These are phyloP conservation scores for Chytriomyces sp. DNA, from an alignment of 192 early-diverging fungal genomes.

Conservation along the genomic window DNA sequence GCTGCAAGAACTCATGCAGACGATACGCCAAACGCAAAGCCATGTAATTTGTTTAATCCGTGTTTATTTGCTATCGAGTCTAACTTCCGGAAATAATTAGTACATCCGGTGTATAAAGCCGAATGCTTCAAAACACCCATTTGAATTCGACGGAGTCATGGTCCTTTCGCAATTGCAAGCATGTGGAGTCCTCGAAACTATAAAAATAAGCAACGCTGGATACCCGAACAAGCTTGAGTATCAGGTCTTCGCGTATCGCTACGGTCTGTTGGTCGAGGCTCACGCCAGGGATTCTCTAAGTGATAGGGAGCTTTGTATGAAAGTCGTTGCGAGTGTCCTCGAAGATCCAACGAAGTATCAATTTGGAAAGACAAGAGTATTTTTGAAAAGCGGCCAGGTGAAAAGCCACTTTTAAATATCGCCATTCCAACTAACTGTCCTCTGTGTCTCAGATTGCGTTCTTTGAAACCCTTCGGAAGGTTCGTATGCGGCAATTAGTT, in stretches of 20 bases:
- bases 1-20: constrained; percentile 81
- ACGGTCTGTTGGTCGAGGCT: constrained; percentile 23
- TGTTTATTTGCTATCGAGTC: background rate
- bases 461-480: constrained; percentile 86
- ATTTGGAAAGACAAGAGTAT: constrained; percentile 90
- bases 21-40: constrained; percentile 80
- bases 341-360: constrained; percentile 80
- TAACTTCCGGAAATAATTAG: constrained; percentile 32
- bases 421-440: background rate
- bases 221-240: constrained; percentile 84
- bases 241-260: constrained; percentile 79
- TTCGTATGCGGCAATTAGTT: constrained; percentile 75
- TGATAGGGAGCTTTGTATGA: constrained; percentile 61
- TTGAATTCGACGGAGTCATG: constrained; percentile 89
- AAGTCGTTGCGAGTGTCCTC: constrained; percentile 73
- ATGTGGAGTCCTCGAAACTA: constrained; percentile 91
- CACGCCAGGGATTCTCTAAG: background rate
- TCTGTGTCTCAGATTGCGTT: constrained; percentile 65
- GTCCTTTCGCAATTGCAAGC: constrained; percentile 86
- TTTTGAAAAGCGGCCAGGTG: constrained; percentile 91
- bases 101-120: constrained; percentile 97
- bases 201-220: constrained; percentile 84
- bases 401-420: background rate
- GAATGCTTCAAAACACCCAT: constrained; percentile 83
- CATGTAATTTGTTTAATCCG: constrained; percentile 1